Base-by-base conservation (phyloP, 257 asterid genomes). In the Penstemon davidsonii region DNA sequence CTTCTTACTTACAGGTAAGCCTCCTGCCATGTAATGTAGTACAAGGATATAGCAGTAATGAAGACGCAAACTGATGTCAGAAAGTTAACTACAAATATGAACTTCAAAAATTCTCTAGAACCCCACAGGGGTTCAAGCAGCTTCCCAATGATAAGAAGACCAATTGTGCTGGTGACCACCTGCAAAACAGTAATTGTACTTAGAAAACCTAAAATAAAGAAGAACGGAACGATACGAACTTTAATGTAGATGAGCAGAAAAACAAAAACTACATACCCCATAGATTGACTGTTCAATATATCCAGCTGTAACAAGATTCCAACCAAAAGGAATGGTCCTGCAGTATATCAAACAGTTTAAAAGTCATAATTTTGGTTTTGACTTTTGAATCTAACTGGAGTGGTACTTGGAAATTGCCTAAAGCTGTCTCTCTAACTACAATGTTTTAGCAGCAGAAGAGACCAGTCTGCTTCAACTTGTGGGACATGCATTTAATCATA, bases 101-200 rank as follows among this genome's bases (percentile, higher is more conserved):
- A 91, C 86, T 88, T 91, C 73, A 91, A 71, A 77, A 91, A 91
- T 64, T 91, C 97, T 72, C 91, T 81, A 57, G 96, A 80, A 60
- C 97, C 97, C 97, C 97, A 91, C 52, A 91, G 85, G 76, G 97
- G 93, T 71, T 91, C 95, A 43, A 91, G 97, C 77, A 88, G 82
- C 86, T 87, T 91, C 78, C 97, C 97, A 45, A 85, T 73, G 78
- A 84, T 82, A 84, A 91, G 95, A 58, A 88, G 91, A 55, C 97
- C 96, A 62, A 87, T 41, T 43, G 83, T 82, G 81, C 95, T 88
- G 76, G 88, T 69, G 72, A 85, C 64, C 74, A 80, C 84, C 96
- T 91, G 93, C 67, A 88, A 69, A 73, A 74, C 15, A 58, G 60
- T 4, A 50, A 52, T 7, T 44, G 65, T 46, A 33, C n/a, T 46